Percentiles rank a stretch among this genome's conserved stretches.
Evolutionary conservation across 345 rosid species (phyloP).

Genomic region (sweet orange (Citrus sinensis)): DVS_A1.0 CM039162.1:5266001-5266500

Average conservation of each 20-base stretch:
- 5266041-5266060: constrained; percentile 43
- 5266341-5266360: constrained; percentile 34
- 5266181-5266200: no score
- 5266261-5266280: no score
- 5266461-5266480: constrained; percentile 39
- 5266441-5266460: constrained; percentile 36
- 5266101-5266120: not conserved
- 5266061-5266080: constrained; percentile 16
- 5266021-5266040: constrained; percentile 45
- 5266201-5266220: no score
- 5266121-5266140: no score
- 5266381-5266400: constrained; percentile 36
- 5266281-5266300: not conserved
- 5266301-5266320: not conserved
- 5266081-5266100: not conserved
- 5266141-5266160: no score
- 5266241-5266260: no score
- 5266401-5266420: constrained; percentile 40
- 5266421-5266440: constrained; percentile 42
- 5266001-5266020: not conserved
- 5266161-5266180: no score
- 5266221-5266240: no score
- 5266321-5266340: constrained; percentile 40
- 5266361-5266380: constrained; percentile 39
- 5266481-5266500: constrained; percentile 31